Conservation (phyloP, 2,329 filamentous ascomycete species). For the Trichoderma hamatum region DNA sequence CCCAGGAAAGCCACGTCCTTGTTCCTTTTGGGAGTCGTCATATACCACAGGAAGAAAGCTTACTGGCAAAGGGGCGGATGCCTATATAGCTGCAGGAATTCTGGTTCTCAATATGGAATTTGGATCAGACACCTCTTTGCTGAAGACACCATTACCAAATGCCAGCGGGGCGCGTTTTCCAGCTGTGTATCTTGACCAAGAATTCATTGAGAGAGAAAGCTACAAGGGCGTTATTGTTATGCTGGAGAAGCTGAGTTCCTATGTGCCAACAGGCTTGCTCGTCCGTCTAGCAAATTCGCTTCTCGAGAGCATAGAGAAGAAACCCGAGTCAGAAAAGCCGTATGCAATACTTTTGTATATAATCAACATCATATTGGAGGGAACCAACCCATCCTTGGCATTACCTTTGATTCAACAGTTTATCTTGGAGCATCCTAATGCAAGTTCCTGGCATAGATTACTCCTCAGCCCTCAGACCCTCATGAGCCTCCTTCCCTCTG, state of each 20-base stretch:
- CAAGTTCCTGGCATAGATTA: conserved; percentile 21
- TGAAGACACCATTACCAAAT: conserved; percentile 1
- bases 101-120: conserved; percentile 7
- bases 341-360: background rate
- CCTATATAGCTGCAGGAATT: conserved; percentile 2
- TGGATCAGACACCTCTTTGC: conserved; percentile 2
- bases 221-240: no score
- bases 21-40: background rate
- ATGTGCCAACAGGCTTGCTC: background rate
- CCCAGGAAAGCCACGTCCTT: background rate
- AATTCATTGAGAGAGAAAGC: conserved; percentile 26
- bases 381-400: conserved; percentile 2
- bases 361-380: background rate
- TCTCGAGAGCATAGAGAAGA: background rate
- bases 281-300: conserved; percentile 6
- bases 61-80: background rate
- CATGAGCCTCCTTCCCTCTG: conserved; percentile 32
- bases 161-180: background rate
- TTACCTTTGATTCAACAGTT: conserved; percentile 10
- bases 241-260: background rate
- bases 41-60: background rate
- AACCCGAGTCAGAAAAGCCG: background rate
- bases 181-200: conserved; percentile 20
- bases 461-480: background rate
- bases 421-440: conserved; percentile 15